Conservation (phyloP, 2,329 filamentous ascomycete genomes). For the Claviceps sp. region DNA sequence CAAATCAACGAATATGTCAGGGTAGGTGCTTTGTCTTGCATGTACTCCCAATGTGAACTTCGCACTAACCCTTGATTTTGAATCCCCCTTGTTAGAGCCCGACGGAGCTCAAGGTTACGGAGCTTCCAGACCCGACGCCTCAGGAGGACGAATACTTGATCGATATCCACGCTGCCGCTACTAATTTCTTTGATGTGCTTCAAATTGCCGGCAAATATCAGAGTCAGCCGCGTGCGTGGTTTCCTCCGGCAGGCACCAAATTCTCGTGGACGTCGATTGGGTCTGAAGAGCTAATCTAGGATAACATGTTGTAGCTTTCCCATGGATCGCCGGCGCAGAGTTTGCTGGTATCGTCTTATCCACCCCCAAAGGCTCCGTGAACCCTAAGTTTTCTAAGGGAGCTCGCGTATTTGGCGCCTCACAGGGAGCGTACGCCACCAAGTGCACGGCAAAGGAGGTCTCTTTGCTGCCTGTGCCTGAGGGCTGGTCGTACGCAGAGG, state of each 20-base stretch:
- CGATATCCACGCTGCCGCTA: constrained; percentile 71
- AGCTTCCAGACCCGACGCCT: constrained; percentile 62
- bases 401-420: constrained; percentile 75
- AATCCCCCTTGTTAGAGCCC: constrained; percentile 46
- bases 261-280: not conserved
- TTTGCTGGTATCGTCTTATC: constrained; percentile 70
- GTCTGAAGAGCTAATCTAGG: not conserved
- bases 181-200: constrained; percentile 95
- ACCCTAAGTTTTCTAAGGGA: constrained; percentile 58
- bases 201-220: constrained; percentile 96
- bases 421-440: constrained; percentile 77
- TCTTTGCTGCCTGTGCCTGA: constrained; percentile 59
- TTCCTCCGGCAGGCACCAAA: not conserved
- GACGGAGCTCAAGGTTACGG: constrained; percentile 60
- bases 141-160: constrained; percentile 69
- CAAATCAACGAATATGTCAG: constrained; percentile 6
- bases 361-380: constrained; percentile 38
- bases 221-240: constrained; percentile 54
- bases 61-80: not conserved
- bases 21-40: not conserved
- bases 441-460: constrained; percentile 52
- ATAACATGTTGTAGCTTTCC: constrained; percentile 40
- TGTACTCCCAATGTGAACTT: not conserved
- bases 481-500: constrained; percentile 74
- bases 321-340: constrained; percentile 77